Evolutionary conservation across 1,139 yeast genomes (phyloP).

Genomic region (Candida buenavistaensis): DNA sequence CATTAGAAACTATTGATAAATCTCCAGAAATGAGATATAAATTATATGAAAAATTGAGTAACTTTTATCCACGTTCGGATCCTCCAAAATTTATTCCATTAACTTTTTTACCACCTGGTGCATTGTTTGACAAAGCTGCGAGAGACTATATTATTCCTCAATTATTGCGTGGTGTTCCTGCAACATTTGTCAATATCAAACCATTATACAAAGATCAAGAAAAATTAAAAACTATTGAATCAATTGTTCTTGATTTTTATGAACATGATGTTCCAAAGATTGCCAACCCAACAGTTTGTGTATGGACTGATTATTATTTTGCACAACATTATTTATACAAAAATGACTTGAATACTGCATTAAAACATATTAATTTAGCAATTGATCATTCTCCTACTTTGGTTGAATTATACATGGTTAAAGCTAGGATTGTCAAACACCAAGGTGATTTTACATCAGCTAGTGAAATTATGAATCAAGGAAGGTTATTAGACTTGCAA

Average conservation of each 20-base stretch:
- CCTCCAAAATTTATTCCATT: slow-evolving; percentile 79
- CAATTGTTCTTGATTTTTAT: slow-evolving; percentile 54
- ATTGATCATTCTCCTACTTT: slow-evolving; percentile 75
- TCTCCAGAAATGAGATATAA: slow-evolving; percentile 43
- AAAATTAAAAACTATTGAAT: slow-evolving; percentile 52
- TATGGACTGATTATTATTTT: slow-evolving; percentile 81
- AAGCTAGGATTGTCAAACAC: slow-evolving; percentile 81
- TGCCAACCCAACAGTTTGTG: slow-evolving; percentile 50
- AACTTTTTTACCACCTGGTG: slow-evolving; percentile 60
- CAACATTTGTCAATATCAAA: slow-evolving; percentile 83
- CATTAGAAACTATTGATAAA: slow-evolving; percentile 48
- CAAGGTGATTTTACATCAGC: slow-evolving; percentile 63
- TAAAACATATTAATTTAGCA: slow-evolving; percentile 60
- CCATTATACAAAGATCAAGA: slow-evolving; percentile 61
- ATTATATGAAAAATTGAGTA: slow-evolving; percentile 62
- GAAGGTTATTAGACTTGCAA: slow-evolving; percentile 77
- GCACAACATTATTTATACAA: slow-evolving; percentile 74
- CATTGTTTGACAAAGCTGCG: slow-evolving; percentile 45
- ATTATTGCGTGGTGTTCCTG: slow-evolving; percentile 82
- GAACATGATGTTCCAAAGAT: slow-evolving; percentile 24
- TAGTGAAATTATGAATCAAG: slow-evolving; percentile 63
- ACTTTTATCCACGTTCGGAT: slow-evolving; percentile 81
- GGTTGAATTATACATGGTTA: slow-evolving; percentile 77
- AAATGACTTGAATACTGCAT: slow-evolving; percentile 53
- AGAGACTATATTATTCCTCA: slow-evolving; percentile 56